phyloP scores from a whole-genome alignment of 192 early-diverging fungal genomes.

The Dispira simplex region DNA sequence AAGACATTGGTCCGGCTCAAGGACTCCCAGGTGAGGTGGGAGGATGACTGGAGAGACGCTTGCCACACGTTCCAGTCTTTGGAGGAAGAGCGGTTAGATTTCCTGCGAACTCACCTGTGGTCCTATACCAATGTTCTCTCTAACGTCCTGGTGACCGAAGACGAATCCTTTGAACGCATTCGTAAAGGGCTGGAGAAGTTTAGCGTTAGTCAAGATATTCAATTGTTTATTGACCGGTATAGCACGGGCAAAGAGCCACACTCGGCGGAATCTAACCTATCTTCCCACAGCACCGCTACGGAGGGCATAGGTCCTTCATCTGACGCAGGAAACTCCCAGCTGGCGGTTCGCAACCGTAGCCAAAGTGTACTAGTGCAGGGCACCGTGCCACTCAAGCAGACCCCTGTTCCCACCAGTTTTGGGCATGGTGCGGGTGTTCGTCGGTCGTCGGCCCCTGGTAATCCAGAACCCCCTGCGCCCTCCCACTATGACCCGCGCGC shows the following conservation, averaged over 20 bases:
- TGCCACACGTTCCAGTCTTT: conserved; percentile 29
- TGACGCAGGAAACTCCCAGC: background rate
- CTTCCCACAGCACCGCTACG: too few species aligned
- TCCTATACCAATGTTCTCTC: conserved; percentile 59
- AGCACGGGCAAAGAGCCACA: conserved; percentile 34
- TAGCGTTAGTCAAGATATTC: conserved; percentile 43
- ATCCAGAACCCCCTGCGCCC: background rate
- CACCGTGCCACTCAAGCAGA: background rate
- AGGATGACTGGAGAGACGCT: conserved; percentile 24
- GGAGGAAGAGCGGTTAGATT: conserved; percentile 60
- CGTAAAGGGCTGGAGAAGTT: conserved; percentile 46
- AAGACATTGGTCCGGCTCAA: conserved; percentile 19
- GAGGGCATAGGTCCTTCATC: background rate
- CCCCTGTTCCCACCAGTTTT: background rate
- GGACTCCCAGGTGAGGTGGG: conserved; percentile 28
- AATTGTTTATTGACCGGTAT: conserved; percentile 38
- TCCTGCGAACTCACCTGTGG: conserved; percentile 45
- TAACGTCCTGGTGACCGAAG: conserved; percentile 47
- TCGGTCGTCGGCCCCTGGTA: conserved; percentile 5
- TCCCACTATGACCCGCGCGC: too few species aligned
- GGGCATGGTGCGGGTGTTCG: background rate
- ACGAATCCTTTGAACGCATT: conserved; percentile 62
- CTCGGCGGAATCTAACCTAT: background rate
- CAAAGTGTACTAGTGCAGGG: conserved; percentile 4
- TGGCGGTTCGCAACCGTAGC: background rate